Conservation (phyloP, 208 protist genomes). For the Phytomonas serpens region DNA sequence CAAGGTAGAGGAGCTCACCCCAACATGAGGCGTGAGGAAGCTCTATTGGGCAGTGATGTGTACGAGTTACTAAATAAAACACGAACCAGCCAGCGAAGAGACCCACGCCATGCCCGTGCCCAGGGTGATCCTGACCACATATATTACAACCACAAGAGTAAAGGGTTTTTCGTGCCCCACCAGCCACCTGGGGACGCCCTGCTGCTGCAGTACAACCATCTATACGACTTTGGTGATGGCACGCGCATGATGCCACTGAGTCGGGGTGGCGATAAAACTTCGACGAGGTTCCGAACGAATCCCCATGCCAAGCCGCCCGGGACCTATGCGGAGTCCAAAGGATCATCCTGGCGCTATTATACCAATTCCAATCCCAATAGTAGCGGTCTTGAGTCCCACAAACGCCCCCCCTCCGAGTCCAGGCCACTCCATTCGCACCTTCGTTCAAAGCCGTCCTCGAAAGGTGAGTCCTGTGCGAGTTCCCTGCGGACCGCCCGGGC, state of each 20-base stretch:
- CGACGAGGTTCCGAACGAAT: neutral
- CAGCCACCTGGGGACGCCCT: constrained; percentile 32
- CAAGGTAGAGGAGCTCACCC: neutral
- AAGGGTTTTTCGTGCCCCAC: constrained; percentile 73
- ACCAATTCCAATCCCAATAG: neutral
- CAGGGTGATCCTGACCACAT: constrained; percentile 38
- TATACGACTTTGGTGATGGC: constrained; percentile 76
- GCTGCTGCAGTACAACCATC: constrained; percentile 76
- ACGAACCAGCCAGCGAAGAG: neutral
- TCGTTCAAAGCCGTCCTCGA: constrained; percentile 12
- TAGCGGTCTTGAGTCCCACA: constrained; percentile 3
- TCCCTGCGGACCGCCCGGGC: constrained; percentile 45
- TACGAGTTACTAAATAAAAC: neutral
- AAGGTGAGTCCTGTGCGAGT: constrained; percentile 11
- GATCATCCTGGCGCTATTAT: constrained; percentile 6
- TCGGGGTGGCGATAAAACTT: neutral
- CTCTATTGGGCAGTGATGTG: constrained; percentile 32
- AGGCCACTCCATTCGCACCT: neutral
- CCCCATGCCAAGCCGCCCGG: constrained; percentile 1
- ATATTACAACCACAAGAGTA: constrained; percentile 85
- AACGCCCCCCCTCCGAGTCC: constrained; percentile 15
- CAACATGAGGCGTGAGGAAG: constrained; percentile 36
- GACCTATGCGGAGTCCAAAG: neutral
- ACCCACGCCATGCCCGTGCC: neutral
- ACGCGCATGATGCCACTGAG: constrained; percentile 40